Base-by-base conservation (phyloP, 495 filamentous ascomycete species). In the Aspergillus ellipticus region DNA sequence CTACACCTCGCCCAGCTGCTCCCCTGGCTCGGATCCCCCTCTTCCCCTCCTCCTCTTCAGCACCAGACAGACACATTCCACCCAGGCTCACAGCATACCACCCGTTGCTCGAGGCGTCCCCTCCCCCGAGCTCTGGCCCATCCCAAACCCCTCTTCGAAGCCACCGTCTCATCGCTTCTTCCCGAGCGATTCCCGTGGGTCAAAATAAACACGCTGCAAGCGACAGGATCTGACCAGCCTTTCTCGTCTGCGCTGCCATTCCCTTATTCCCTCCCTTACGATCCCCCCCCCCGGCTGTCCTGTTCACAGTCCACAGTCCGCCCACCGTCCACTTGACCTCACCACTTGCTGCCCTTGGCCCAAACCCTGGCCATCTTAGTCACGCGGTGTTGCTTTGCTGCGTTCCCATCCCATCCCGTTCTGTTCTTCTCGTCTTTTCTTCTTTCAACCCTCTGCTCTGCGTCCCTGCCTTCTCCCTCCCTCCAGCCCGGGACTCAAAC, bases 181-280 rank as follows among this genome's bases (percentile, higher is more conserved):
- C 57, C 39, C 54, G 58, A 41, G 61, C 55, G 19, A 61, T 66
- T 53, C 56, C 64, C 66, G 65, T 68, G 66, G 69, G 65, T 67
- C 72, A 68, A 68, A 74, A 75, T 68, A 73, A 75, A 73, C 64
- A 66, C 59, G 59, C 53, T 56, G 43, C 55, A 62, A 66, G 63
- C 63, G 63, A 63, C 51, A 54, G 57, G 59, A 53, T 50, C 42
- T 51, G 31, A 51, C 54, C 48, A 33, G 54, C 11, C 35, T 39
- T n/a, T 13, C 35, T 39, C 24, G 4, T 45, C 41, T 41, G 13
- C 33, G 6, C 31, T 37, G 49, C 29, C 35, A 21, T 51, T 28
- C 13, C 29, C 26, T 28, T 28, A 28, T 28, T 28, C n/a, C n/a
- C n/a, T n/a, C n/a, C n/a, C n/a, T n/a, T n/a, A n/a, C n/a, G n/a